Base-by-base conservation (phyloP, 768 basidiomycete genomes). In the Suillus ampliporus region DNA sequence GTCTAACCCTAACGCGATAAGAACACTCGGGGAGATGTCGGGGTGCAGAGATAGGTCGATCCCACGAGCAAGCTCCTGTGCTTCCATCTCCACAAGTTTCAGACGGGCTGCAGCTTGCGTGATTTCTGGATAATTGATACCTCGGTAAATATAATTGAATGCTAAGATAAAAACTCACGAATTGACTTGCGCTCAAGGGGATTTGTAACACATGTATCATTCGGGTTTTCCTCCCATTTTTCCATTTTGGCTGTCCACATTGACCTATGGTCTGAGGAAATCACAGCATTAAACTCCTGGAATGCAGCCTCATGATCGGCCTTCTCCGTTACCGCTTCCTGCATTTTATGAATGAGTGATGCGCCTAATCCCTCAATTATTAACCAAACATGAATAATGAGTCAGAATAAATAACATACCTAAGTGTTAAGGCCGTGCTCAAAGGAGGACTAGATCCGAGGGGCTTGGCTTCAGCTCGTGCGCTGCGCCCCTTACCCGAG, bases 341-440 rank as follows among this genome's bases (percentile, higher is more conserved):
- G 11, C 5, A 60, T 41, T 26, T 64, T 65, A 21, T 34, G 38
- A 2, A 57, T 2, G 13, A 65, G 31, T 31, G 1, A 11, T 54
- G 31, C 6, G 15, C 28, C 26, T 54, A 14, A 34, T 4, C 56
- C 56, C 31, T 26, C 3, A 23, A 38, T 19, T 5, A 26, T 57
- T 14, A 41, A 41, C 15, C 17, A 34, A 26, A 23, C 23, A 57
- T 3, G 4, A 15, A 34, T 10, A n/a, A 26, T 57, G 28, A 50
- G 46, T 7, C 10, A 57, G 21, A 10, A 2, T 57, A 2, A 40
- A 46, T 14, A 21, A 70, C 65, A 35, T 56, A 77, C 77, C 65
- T 2, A 78, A n/a, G n/a, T n/a, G n/a, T n/a, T n/a, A n/a, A n/a
- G n/a, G n/a, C n/a, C n/a, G n/a, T n/a, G n/a, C n/a, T n/a, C n/a